phyloP scores from a whole-genome alignment of 2,329 filamentous ascomycete species.

The Fusarium clavum region DNA sequence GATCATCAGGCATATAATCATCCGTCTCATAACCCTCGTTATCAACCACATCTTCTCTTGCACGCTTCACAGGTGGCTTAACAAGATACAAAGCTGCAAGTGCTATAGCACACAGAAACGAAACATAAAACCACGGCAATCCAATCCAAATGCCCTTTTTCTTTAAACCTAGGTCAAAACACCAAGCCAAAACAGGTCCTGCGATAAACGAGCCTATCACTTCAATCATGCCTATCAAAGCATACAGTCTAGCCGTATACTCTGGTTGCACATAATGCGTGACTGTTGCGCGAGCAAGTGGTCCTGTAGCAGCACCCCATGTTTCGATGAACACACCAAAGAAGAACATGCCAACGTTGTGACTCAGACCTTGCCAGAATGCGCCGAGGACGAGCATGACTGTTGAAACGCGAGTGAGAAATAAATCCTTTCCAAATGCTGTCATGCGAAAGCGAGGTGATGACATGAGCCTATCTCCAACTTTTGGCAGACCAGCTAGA shows the following conservation, averaged over 20 bases:
- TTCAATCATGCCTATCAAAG: conserved; percentile 56
- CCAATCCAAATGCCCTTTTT: conserved; percentile 53
- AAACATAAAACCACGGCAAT: conserved; percentile 56
- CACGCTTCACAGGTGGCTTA: conserved; percentile 47
- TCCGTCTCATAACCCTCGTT: conserved; percentile 37
- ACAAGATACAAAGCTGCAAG: conserved; percentile 50
- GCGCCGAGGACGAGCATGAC: conserved; percentile 49
- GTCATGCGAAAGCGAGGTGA: conserved; percentile 51
- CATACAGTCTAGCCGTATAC: conserved; percentile 56
- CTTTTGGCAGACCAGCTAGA: conserved; percentile 52
- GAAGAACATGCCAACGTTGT: conserved; percentile 51
- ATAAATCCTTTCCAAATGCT: conserved; percentile 53
- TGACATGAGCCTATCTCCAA: conserved; percentile 50
- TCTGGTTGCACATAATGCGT: conserved; percentile 54
- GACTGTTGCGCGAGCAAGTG: conserved; percentile 55
- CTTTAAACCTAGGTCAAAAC: conserved; percentile 53
- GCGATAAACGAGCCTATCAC: conserved; percentile 55
- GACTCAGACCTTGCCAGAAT: conserved; percentile 51
- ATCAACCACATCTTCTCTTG: conserved; percentile 18
- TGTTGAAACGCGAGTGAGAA: conserved; percentile 51
- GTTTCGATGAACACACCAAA: conserved; percentile 53
- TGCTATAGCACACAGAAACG: conserved; percentile 46
- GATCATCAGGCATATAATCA: conserved; percentile 41
- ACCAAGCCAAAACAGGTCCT: conserved; percentile 55
- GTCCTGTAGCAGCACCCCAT: conserved; percentile 54